Evolutionary conservation across 352 stramenopile species (phyloP).

Genomic region (Pythium scleroteichum): DNA sequence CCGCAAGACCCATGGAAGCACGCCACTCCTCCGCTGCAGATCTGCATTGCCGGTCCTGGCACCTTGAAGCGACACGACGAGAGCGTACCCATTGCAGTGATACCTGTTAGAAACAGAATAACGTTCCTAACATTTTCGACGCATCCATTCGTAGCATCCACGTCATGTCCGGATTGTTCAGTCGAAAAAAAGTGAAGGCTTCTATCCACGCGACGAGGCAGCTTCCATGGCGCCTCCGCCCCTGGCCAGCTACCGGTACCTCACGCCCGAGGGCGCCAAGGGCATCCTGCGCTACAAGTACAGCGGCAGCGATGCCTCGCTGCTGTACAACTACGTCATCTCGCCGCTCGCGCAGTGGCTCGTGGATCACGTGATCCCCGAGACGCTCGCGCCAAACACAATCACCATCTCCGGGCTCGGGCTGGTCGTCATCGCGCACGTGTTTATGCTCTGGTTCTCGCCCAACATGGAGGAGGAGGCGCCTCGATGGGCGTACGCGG

Average conservation of each 20-base stretch:
- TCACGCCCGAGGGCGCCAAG: slow-evolving; percentile 69
- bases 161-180: slow-evolving; percentile 2
- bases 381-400: slow-evolving; percentile 72
- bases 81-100: slow-evolving; percentile 14
- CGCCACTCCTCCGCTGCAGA: slow-evolving; percentile 19
- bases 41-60: neutral
- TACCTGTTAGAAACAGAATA: slow-evolving; percentile 8
- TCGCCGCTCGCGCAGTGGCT: slow-evolving; percentile 75
- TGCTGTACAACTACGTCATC: slow-evolving; percentile 85
- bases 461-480: slow-evolving; percentile 84
- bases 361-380: slow-evolving; percentile 72
- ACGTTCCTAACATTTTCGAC: slow-evolving; percentile 10
- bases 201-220: slow-evolving; percentile 8
- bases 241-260: slow-evolving; percentile 49
- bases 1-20: slow-evolving; percentile 62
- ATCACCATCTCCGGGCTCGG: slow-evolving; percentile 80
- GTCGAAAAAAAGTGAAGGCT: slow-evolving; percentile 14
- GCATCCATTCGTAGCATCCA: slow-evolving; percentile 15
- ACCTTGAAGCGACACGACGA: neutral
- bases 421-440: slow-evolving; percentile 70
- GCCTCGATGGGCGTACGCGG: slow-evolving; percentile 72
- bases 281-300: slow-evolving; percentile 82
- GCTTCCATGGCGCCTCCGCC: too few species aligned
- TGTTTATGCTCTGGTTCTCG: slow-evolving; percentile 81
- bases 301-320: slow-evolving; percentile 78